These are phyloP conservation scores for Aegilops sharonensis DNA, from an alignment of 176 grass and related monocot genomes.

Conservation along the genomic window DNA sequence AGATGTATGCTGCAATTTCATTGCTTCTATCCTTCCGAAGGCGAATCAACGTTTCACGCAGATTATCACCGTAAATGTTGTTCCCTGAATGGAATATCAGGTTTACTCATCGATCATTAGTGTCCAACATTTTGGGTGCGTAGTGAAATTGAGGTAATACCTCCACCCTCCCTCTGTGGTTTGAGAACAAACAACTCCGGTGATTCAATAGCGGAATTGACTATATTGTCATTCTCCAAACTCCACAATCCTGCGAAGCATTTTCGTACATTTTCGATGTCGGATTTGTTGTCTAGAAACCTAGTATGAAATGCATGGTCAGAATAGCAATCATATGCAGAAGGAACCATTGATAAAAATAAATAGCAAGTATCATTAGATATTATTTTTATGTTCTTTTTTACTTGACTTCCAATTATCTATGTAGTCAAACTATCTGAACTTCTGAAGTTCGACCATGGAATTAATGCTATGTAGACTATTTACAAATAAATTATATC, in stretches of 20 bases:
- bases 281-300: constrained; percentile 42
- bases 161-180: constrained; percentile 76
- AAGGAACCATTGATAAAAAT: neutral
- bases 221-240: constrained; percentile 42
- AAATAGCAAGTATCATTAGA: neutral
- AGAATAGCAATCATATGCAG: neutral
- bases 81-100: constrained; percentile 37
- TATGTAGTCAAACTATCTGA: neutral
- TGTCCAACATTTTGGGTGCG: neutral
- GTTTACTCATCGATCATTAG: neutral
- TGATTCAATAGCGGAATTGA: constrained; percentile 48
- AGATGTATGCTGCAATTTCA: constrained; percentile 60
- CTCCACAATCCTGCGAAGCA: constrained; percentile 72
- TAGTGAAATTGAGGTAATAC: neutral
- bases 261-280: constrained; percentile 45
- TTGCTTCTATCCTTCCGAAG: constrained; percentile 32
- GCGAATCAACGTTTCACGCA: constrained; percentile 43
- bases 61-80: constrained; percentile 56
- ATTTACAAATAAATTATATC: neutral
- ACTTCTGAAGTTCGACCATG: neutral
- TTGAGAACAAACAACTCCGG: constrained; percentile 70
- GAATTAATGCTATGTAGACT: neutral
- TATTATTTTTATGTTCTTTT: neutral
- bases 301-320: constrained; percentile 5
- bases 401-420: neutral